Evolutionary conservation across 306 rosid genomes (phyloP).

Genomic region (Geum urbanum): DNA sequence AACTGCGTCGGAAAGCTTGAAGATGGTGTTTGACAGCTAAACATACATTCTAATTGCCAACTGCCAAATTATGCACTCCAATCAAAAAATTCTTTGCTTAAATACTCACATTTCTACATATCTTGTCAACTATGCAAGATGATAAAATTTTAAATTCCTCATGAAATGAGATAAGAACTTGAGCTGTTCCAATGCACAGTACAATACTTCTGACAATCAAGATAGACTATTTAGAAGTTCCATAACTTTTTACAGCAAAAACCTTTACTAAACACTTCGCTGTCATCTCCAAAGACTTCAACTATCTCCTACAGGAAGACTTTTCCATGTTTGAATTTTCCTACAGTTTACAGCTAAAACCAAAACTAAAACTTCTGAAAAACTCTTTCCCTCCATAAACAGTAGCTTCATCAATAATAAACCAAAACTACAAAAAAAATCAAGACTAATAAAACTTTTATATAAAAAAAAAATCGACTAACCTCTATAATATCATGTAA

Average conservation of each 20-base stretch:
- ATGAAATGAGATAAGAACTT: neutral
- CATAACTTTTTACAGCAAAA: neutral
- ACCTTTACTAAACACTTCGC: neutral
- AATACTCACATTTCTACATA: neutral
- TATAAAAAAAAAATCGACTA: neutral
- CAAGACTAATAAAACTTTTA: too few relatives aligned
- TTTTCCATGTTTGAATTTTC: neutral
- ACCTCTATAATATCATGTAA: slow-evolving; percentile 90
- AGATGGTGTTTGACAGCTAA: neutral
- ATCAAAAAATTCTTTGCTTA: neutral
- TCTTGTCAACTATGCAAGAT: neutral
- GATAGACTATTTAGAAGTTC: neutral
- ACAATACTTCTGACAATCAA: slow-evolving; percentile 4
- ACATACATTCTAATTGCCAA: neutral
- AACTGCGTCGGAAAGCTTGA: neutral
- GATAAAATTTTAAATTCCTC: neutral
- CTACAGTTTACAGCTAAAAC: neutral
- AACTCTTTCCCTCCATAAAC: slow-evolving; percentile 4
- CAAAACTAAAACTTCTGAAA: neutral
- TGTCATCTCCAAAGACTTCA: neutral
- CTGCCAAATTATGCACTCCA: neutral
- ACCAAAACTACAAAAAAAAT: neutral
- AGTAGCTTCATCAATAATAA: neutral
- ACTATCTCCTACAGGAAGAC: neutral
- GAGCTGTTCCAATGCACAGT: neutral